Conservation (phyloP, 306 rosid species). For the Trifolium subterraneum region DNA sequence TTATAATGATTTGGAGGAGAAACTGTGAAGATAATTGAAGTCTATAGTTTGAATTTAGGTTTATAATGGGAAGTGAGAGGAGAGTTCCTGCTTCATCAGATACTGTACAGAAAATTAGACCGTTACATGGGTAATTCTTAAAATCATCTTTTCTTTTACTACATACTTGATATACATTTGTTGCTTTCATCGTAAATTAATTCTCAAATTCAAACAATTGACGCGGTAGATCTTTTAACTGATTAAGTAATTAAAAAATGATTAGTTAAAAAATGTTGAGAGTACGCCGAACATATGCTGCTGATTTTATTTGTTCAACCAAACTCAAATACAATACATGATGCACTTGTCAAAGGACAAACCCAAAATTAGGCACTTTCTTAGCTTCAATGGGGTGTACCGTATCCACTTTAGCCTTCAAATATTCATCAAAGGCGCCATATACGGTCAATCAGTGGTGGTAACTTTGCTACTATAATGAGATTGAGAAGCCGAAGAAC, state of each 20-base stretch:
- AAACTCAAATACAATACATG: not conserved
- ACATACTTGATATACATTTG: slow-evolving; percentile 28
- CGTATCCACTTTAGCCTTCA: slow-evolving; percentile 37
- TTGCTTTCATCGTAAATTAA: too few species aligned
- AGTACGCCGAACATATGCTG: not conserved
- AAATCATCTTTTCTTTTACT: slow-evolving; percentile 19
- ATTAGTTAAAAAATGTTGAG: not conserved
- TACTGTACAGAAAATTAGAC: slow-evolving; percentile 64
- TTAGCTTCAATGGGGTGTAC: slow-evolving; percentile 18
- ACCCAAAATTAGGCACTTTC: slow-evolving; percentile 57
- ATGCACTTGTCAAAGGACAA: slow-evolving; percentile 45
- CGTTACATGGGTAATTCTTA: slow-evolving; percentile 69
- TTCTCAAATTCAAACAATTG: too few species aligned
- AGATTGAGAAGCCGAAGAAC: not conserved
- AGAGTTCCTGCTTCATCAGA: slow-evolving; percentile 52
- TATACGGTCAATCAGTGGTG: not conserved
- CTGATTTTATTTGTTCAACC: not conserved
- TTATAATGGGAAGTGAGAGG: slow-evolving; percentile 73
- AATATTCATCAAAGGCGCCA: not conserved
- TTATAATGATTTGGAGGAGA: slow-evolving; percentile 78
- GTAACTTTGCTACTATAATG: not conserved
- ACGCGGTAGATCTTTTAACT: not conserved
- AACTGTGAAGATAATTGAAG: slow-evolving; percentile 50
- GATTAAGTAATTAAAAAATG: too few species aligned
- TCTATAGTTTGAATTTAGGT: slow-evolving; percentile 57